Base-by-base conservation (phyloP, 805 yeast genomes). In the Cyberlindnera misumaiensis region DNA sequence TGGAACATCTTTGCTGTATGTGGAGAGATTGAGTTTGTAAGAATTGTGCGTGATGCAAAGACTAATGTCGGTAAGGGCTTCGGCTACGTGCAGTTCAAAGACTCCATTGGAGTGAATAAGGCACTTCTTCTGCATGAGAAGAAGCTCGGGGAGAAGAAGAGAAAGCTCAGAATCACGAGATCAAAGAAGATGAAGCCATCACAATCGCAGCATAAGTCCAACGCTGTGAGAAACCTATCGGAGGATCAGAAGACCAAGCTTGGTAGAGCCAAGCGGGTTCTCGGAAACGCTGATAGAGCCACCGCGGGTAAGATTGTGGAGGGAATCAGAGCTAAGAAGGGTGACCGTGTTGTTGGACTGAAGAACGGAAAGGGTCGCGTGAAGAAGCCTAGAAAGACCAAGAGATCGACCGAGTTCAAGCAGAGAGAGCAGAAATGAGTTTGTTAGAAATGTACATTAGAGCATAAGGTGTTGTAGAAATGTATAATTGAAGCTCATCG, bases 41-140 rank as follows among this genome's bases (percentile, higher is more conserved):
- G 99, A 60, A 73, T 93, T 34, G 75, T 93, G 26, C 77, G 99
- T 57, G 99, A 93, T 58, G 65, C 95, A 13, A 86, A 86, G 64
- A 90, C 97, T 16, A 90, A 93, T 53, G 69, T 90, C 42, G 99
- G 98, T 46, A 93, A 93, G 64, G 99, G 99, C 5, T 89, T 93
- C 65, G 98, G 96, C 5, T 85, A 89, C 58, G 88, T 93, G 27
- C 97, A 90, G 61, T 93, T 89, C 66, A 73, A 70, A 44, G 90
- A 84, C 52, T 61, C 75, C 38, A 62, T 80, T 39, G 68, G 80
- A 30, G 96, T 93, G 9, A 78, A 80, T 45, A 83, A 85, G 56
- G 97, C 96, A 1, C 62, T 93, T 38, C 62, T 87, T 42, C 64
- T 86, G 44, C 75, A 89, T 59, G 90, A 77, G 33, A 80, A 84